phyloP scores from a whole-genome alignment of 1,139 yeast species.

The Lipomyces yarrowii region DNA sequence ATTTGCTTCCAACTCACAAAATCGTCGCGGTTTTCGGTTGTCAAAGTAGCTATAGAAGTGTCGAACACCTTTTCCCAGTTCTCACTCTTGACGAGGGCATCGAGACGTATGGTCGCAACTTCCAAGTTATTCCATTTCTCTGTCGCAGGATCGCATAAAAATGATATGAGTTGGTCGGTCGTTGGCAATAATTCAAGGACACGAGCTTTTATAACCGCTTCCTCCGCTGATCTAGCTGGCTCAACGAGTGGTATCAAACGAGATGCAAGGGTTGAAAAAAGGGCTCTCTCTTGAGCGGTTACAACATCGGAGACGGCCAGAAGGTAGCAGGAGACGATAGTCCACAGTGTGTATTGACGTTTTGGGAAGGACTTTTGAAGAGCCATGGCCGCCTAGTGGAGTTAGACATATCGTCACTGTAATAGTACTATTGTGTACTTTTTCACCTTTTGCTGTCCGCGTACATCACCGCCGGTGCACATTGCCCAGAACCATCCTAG shows the following conservation, averaged over 20 bases:
- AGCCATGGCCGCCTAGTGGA: constrained; percentile 40
- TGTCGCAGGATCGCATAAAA: constrained; percentile 40
- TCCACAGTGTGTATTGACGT: constrained; percentile 51
- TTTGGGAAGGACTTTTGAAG: constrained; percentile 38
- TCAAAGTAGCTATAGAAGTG: constrained; percentile 33
- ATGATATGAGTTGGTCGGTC: constrained; percentile 43
- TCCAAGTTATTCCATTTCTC: constrained; percentile 57
- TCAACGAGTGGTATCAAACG: constrained; percentile 53
- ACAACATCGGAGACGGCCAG: constrained; percentile 39
- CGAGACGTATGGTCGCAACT: constrained; percentile 55
- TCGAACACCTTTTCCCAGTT: constrained; percentile 53
- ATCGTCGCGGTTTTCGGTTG: constrained; percentile 43
- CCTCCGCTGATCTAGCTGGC: constrained; percentile 58
- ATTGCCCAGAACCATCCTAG: constrained; percentile 42
- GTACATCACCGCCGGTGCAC: constrained; percentile 39
- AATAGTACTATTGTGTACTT: constrained; percentile 14
- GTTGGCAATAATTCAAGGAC: constrained; percentile 44
- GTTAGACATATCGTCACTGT: not conserved
- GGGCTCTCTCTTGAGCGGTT: constrained; percentile 47
- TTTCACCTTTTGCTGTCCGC: constrained; percentile 41
- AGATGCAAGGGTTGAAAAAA: constrained; percentile 61
- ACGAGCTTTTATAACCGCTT: constrained; percentile 56
- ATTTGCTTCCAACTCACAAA: constrained; percentile 41
- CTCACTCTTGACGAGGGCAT: constrained; percentile 59
- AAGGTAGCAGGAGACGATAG: constrained; percentile 51